A percentile compares a stretch with the other conserved stretches of the same genome.
phyloP scores from a whole-genome alignment of 495 filamentous ascomycete species.

The Schizothecium vesticola region DNA sequence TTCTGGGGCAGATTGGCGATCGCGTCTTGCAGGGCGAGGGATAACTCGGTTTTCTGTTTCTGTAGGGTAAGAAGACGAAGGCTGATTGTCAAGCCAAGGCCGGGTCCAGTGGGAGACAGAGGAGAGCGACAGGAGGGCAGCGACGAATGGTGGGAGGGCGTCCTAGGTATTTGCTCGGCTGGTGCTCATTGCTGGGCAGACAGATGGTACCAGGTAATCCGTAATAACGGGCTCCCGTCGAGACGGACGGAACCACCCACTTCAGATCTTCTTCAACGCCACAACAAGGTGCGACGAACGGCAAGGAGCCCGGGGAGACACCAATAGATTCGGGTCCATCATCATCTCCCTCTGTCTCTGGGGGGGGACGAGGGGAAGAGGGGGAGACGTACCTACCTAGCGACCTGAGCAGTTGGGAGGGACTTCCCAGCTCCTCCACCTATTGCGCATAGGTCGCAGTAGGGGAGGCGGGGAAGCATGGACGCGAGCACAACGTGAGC shows the following conservation, averaged over 20 bases:
- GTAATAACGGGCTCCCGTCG: background rate
- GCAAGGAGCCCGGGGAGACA: background rate
- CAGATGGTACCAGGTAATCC: background rate
- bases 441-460: too few species aligned
- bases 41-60: background rate
- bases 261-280: background rate
- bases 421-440: background rate
- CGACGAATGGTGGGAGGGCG: background rate
- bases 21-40: background rate
- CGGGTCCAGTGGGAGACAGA: background rate
- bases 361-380: background rate
- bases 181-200: background rate
- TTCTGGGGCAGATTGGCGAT: background rate
- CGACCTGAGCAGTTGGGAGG: background rate
- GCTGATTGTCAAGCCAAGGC: background rate
- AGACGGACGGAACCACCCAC: background rate
- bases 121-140: background rate
- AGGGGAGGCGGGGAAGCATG: background rate
- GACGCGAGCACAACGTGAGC: slow-evolving; percentile 1
- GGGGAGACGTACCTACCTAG: too few species aligned
- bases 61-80: too few species aligned
- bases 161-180: background rate
- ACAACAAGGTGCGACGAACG: background rate
- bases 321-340: too few species aligned
- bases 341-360: background rate